Evolutionary conservation across 495 filamentous ascomycete genomes (phyloP).

Genomic region (Penicillium canescens): DNA sequence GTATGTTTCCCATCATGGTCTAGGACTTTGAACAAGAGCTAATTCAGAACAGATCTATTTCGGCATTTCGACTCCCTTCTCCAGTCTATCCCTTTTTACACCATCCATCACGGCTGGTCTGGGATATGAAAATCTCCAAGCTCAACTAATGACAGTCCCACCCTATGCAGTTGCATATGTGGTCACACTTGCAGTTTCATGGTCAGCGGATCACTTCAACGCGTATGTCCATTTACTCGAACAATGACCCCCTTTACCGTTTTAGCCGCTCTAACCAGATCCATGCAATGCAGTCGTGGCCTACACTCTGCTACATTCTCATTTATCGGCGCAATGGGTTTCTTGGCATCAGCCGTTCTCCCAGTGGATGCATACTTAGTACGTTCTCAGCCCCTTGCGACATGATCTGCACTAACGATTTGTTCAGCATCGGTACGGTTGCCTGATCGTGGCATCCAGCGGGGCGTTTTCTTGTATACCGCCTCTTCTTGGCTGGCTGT

Average conservation of each 20-base stretch:
- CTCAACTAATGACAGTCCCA: slow-evolving; percentile 72
- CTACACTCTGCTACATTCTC: slow-evolving; percentile 55
- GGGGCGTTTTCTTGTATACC: slow-evolving; percentile 57
- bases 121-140: slow-evolving; percentile 55
- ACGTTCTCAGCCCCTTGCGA: slow-evolving; percentile 1
- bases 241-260: no score
- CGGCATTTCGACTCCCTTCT: slow-evolving; percentile 61
- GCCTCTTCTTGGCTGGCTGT: slow-evolving; percentile 66
- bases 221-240: slow-evolving; percentile 25
- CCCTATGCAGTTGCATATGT: slow-evolving; percentile 67
- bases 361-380: slow-evolving; percentile 55
- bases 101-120: slow-evolving; percentile 65
- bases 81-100: slow-evolving; percentile 63
- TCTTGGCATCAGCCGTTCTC: slow-evolving; percentile 60
- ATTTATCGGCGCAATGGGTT: slow-evolving; percentile 59
- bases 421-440: slow-evolving; percentile 57
- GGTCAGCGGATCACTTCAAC: slow-evolving; percentile 65
- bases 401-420: no score
- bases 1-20: slow-evolving; percentile 17
- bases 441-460: slow-evolving; percentile 60
- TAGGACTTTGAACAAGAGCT: not conserved
- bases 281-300: slow-evolving; percentile 36
- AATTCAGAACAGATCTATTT: slow-evolving; percentile 53
- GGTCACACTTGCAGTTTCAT: slow-evolving; percentile 53
- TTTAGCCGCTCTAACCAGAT: no score